These are phyloP conservation scores for Phaeosphaeriaceae sp. DNA, from an alignment of 2,329 filamentous ascomycete species.

Conservation along the genomic window DNA sequence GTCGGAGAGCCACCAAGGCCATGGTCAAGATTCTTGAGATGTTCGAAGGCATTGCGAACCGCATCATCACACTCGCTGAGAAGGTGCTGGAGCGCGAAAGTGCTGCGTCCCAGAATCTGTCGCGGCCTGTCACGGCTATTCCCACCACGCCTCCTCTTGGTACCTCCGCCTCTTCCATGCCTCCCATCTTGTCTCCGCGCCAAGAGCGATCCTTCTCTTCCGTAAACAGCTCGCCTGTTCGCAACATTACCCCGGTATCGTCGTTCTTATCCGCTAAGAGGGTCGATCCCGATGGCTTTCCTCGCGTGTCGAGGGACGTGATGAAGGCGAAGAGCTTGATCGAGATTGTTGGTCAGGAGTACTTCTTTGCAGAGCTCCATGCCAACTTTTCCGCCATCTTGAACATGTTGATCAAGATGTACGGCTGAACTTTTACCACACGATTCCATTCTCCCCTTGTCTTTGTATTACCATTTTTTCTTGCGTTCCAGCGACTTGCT, in stretches of 20 bases:
- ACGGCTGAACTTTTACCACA: slow-evolving; percentile 33
- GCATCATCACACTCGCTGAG: slow-evolving; percentile 56
- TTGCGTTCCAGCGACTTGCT: slow-evolving; percentile 34
- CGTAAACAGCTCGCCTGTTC: slow-evolving; percentile 39
- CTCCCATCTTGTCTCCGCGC: slow-evolving; percentile 35
- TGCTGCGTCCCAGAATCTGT: slow-evolving; percentile 25
- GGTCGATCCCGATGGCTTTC: slow-evolving; percentile 63
- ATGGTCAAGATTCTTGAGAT: slow-evolving; percentile 51
- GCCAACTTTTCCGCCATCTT: slow-evolving; percentile 56
- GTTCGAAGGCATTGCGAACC: slow-evolving; percentile 62
- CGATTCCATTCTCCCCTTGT: slow-evolving; percentile 14
- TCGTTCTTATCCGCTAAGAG: slow-evolving; percentile 65
- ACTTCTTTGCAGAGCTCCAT: slow-evolving; percentile 65
- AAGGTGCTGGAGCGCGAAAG: slow-evolving; percentile 47
- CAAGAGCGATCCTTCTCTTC: slow-evolving; percentile 39
- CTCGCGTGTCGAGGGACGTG: slow-evolving; percentile 58
- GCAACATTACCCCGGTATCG: slow-evolving; percentile 62
- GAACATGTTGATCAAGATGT: slow-evolving; percentile 49
- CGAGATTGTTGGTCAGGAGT: slow-evolving; percentile 65
- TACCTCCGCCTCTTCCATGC: slow-evolving; percentile 36
- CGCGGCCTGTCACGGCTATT: slow-evolving; percentile 38
- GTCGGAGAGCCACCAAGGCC: slow-evolving; percentile 56
- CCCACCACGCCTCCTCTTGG: slow-evolving; percentile 41
- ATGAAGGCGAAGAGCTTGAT: slow-evolving; percentile 63
- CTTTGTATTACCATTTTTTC: slow-evolving; percentile 20